phyloP scores from a whole-genome alignment of 2,329 filamentous ascomycete species.

The Hymenoscyphus albidus region DNA sequence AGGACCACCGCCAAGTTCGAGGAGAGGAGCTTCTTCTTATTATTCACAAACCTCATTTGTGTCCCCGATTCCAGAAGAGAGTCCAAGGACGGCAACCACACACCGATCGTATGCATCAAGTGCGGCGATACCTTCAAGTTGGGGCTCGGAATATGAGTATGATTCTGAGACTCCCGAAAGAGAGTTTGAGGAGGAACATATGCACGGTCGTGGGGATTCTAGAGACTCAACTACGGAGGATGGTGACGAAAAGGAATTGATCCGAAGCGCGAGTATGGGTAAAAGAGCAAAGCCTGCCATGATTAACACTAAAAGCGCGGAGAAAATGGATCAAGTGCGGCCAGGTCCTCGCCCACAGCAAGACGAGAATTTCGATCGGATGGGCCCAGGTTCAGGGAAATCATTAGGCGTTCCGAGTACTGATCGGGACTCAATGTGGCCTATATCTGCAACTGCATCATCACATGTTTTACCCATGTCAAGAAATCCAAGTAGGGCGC shows the following conservation, averaged over 20 bases:
- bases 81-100: slow-evolving; percentile 48
- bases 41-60: slow-evolving; percentile 65
- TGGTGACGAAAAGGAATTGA: slow-evolving; percentile 51
- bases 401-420: background rate
- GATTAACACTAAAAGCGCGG: slow-evolving; percentile 43
- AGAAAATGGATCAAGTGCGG: slow-evolving; percentile 18
- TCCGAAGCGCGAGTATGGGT: slow-evolving; percentile 58
- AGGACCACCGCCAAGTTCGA: slow-evolving; percentile 57
- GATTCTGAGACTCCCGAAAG: slow-evolving; percentile 25
- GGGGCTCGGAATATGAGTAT: slow-evolving; percentile 45
- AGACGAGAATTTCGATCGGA: slow-evolving; percentile 38
- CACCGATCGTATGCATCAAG: slow-evolving; percentile 68
- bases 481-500: background rate
- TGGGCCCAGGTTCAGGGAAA: slow-evolving; percentile 15
- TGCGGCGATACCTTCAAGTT: slow-evolving; percentile 66
- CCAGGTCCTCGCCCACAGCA: slow-evolving; percentile 36
- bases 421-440: slow-evolving; percentile 18
- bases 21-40: slow-evolving; percentile 59
- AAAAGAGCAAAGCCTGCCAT: slow-evolving; percentile 57
- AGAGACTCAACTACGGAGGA: slow-evolving; percentile 30
- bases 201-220: slow-evolving; percentile 30
- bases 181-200: slow-evolving; percentile 19
- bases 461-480: background rate
- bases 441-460: slow-evolving; percentile 7
- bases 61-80: slow-evolving; percentile 73